Evolutionary conservation across 2,329 filamentous ascomycete genomes (phyloP).

Genomic region (Penicillium sclerotiorum): DNA sequence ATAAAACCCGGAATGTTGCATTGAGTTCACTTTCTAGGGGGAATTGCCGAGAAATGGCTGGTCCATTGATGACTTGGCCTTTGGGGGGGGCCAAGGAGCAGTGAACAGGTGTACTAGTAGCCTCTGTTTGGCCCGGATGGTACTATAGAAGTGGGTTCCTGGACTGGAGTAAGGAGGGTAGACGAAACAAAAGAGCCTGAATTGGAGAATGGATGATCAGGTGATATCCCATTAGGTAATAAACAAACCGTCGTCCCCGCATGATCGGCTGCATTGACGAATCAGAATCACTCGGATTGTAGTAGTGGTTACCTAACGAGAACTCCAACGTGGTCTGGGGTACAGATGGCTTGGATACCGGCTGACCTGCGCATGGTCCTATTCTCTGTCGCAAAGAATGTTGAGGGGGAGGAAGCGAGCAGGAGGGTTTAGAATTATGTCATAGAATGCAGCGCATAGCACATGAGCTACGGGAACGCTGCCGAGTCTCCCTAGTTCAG

Average conservation of each 20-base stretch:
- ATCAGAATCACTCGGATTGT: slow-evolving; percentile 6
- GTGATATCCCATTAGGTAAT: slow-evolving; percentile 29
- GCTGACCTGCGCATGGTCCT: slow-evolving; percentile 16
- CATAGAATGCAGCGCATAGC: no score
- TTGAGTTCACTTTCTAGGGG: neutral
- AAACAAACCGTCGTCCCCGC: slow-evolving; percentile 17
- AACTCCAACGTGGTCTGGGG: slow-evolving; percentile 24
- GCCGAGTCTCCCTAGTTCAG: no score
- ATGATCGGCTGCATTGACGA: slow-evolving; percentile 22
- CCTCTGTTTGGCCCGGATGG: no score
- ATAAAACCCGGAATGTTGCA: neutral
- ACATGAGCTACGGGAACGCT: no score
- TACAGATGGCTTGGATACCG: slow-evolving; percentile 9
- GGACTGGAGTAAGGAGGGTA: neutral
- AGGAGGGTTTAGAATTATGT: slow-evolving; percentile 10
- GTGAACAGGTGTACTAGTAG: no score
- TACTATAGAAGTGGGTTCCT: neutral
- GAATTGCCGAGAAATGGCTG: neutral
- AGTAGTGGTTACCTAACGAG: slow-evolving; percentile 22
- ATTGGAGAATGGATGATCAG: slow-evolving; percentile 16
- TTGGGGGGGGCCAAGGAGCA: no score
- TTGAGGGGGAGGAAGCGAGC: neutral
- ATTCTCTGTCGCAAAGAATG: neutral
- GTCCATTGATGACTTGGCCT: neutral
- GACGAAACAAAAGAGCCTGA: neutral